These are phyloP conservation scores for Bolboschoenus planiculmis DNA, from an alignment of 176 grass and related monocot genomes.

Conservation along the genomic window DNA sequence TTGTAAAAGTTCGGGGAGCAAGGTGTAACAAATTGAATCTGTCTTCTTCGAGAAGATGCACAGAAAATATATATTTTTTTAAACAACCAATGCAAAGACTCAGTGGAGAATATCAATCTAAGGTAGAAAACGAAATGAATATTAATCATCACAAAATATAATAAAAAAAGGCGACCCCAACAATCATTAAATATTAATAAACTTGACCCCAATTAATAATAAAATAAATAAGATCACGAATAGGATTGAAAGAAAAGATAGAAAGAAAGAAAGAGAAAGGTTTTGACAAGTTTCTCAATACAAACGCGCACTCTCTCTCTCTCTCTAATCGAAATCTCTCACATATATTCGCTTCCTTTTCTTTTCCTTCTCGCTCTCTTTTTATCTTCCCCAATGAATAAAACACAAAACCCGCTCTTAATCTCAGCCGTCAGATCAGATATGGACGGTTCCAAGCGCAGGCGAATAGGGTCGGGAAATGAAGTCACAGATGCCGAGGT, in stretches of 20 bases:
- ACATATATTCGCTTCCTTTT: not conserved
- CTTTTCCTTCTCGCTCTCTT: not conserved
- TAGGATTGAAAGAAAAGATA: not conserved
- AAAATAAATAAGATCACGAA: not conserved
- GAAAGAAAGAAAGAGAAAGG: not conserved
- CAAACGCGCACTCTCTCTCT: not conserved
- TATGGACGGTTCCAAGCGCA: not conserved
- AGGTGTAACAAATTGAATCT: too few species aligned
- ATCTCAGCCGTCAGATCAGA: slow-evolving; percentile 28
- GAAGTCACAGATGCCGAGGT: slow-evolving; percentile 63
- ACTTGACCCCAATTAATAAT: not conserved
- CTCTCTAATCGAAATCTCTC: too few species aligned
- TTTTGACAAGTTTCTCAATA: not conserved
- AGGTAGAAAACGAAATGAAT: too few species aligned
- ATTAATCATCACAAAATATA: not conserved
- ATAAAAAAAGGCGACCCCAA: not conserved
- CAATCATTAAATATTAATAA: too few species aligned
- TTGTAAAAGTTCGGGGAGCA: not conserved
- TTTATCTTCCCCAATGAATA: slow-evolving; percentile 22
- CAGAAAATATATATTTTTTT: not conserved
- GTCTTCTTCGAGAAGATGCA: not conserved
- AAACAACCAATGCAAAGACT: not conserved
- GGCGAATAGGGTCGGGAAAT: not conserved
- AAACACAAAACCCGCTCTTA: not conserved
- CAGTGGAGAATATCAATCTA: too few species aligned